These are phyloP conservation scores for Sphaerosporella brunnea DNA, from an alignment of 495 filamentous ascomycete genomes.

Conservation along the genomic window DNA sequence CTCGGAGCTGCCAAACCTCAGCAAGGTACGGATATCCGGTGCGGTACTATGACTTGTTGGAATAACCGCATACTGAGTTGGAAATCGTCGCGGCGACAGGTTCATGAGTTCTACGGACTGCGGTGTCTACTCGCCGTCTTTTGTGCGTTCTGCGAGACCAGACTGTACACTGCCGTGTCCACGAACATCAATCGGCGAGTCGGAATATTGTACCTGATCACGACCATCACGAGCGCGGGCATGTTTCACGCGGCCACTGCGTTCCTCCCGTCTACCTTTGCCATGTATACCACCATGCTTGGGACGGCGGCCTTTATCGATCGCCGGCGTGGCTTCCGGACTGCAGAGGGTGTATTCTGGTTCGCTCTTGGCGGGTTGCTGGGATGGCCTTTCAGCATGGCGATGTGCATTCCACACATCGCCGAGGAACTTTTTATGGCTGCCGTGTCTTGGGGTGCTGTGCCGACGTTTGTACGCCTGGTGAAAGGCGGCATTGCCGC, in stretches of 20 bases:
- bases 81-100: conserved; percentile 29
- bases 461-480: conserved; percentile 39
- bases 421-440: conserved; percentile 56
- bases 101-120: conserved; percentile 70
- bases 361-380: conserved; percentile 77
- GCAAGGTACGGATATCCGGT: conserved; percentile 28
- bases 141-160: conserved; percentile 65
- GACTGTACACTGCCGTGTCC: conserved; percentile 60
- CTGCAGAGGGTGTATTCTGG: conserved; percentile 71
- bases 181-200: conserved; percentile 58
- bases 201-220: conserved; percentile 62
- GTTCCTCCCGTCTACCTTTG: conserved; percentile 85
- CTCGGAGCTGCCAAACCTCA: conserved; percentile 41
- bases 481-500: conserved; percentile 49
- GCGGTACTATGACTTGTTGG: neutral
- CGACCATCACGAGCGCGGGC: conserved; percentile 60
- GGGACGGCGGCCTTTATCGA: conserved; percentile 80
- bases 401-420: conserved; percentile 64
- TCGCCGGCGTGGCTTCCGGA: conserved; percentile 55
- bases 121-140: conserved; percentile 52
- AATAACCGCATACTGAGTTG: neutral
- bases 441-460: conserved; percentile 38
- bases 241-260: conserved; percentile 82
- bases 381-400: conserved; percentile 89
- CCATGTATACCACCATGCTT: conserved; percentile 86